These are phyloP conservation scores for Ogataea hybrid DNA, from an alignment of 1,139 yeast genomes.

Conservation along the genomic window DNA sequence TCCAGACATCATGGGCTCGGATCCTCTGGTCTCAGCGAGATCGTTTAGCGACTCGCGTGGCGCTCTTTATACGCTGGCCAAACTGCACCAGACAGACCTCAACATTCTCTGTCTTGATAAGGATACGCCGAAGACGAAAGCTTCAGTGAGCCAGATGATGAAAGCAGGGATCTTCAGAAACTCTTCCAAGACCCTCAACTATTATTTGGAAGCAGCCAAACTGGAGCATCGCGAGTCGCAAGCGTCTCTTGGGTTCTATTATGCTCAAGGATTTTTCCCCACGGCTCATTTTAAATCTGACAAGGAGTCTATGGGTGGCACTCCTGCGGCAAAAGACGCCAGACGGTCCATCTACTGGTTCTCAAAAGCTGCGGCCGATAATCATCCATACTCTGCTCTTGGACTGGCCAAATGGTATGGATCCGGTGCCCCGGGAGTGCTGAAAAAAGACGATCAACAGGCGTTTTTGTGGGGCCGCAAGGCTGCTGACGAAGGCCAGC, in stretches of 20 bases:
- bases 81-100: conserved; percentile 33
- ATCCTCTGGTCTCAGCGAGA: conserved; percentile 31
- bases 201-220: conserved; percentile 75
- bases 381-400: conserved; percentile 85
- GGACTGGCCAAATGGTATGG: conserved; percentile 93
- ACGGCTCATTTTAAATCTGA: conserved; percentile 31
- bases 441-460: conserved; percentile 67
- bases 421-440: conserved; percentile 72
- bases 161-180: conserved; percentile 35
- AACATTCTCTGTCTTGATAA: conserved; percentile 28
- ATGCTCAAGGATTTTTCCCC: conserved; percentile 72
- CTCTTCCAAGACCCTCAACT: conserved; percentile 60
- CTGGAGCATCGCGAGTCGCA: conserved; percentile 78
- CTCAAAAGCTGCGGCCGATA: conserved; percentile 69
- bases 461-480: conserved; percentile 90
- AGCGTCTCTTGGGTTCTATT: conserved; percentile 80
- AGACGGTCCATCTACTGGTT: conserved; percentile 88
- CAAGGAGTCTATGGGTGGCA: conserved; percentile 24
- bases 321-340: conserved; percentile 65
- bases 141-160: conserved; percentile 33
- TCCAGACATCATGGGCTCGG: conserved; percentile 27
- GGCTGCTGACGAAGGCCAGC: conserved; percentile 70
- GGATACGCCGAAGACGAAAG: conserved; percentile 28
- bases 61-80: conserved; percentile 34
- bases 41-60: conserved; percentile 33